Percentiles rank a stretch among this genome's conserved stretches.
Conservation (phyloP, 768 basidiomycete species). For the Russula brevipes region DNA sequence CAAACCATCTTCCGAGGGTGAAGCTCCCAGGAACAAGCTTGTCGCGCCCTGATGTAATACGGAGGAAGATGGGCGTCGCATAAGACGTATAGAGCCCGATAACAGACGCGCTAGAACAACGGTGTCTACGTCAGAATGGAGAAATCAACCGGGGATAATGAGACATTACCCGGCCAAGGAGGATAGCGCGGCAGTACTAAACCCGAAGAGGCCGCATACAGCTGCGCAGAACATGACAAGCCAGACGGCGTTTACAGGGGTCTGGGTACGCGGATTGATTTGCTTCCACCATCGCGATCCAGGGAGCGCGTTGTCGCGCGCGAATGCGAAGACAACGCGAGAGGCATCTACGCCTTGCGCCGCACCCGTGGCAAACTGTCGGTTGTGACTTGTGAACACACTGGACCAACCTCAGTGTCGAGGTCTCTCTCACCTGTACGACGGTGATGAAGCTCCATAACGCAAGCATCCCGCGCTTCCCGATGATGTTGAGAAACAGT, state of each 20-base stretch:
- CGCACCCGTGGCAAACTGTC: constrained; percentile 64
- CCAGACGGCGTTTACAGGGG: constrained; percentile 74
- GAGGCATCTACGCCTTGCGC: constrained; percentile 73
- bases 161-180: constrained; percentile 59
- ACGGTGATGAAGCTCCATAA: constrained; percentile 70
- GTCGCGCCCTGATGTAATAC: constrained; percentile 62
- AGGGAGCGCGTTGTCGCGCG: constrained; percentile 67
- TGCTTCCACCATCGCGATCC: constrained; percentile 67
- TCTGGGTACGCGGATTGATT: constrained; percentile 54
- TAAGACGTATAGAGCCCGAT: constrained; percentile 69
- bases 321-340: constrained; percentile 70
- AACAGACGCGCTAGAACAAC: constrained; percentile 51
- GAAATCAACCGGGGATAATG: neutral
- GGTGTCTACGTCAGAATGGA: neutral
- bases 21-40: constrained; percentile 57
- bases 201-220: constrained; percentile 60
- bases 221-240: constrained; percentile 55
- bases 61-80: constrained; percentile 60
- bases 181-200: constrained; percentile 55
- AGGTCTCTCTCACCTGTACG: constrained; percentile 40
- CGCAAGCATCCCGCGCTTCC: constrained; percentile 64
- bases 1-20: constrained; percentile 53
- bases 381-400: neutral
- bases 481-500: constrained; percentile 58
- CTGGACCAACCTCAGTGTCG: constrained; percentile 26